Evolutionary conservation across 2,329 filamentous ascomycete species (phyloP).

Genomic region (Berkeleyomyces rouxiae): DNA sequence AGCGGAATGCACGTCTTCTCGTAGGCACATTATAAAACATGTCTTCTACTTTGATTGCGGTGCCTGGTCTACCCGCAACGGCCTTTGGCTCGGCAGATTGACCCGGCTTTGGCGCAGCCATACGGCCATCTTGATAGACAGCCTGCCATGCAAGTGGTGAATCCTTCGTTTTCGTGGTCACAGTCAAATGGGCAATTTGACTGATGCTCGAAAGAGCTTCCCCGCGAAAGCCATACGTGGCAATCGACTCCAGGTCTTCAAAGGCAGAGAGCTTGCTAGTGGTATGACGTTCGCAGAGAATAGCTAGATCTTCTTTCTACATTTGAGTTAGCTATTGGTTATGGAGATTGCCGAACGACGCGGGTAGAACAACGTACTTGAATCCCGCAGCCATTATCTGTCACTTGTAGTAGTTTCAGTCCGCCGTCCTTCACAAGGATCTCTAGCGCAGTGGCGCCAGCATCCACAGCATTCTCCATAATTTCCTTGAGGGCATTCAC

Average conservation of each 20-base stretch:
- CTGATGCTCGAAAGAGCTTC: conserved; percentile 95
- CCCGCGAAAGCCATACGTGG: conserved; percentile 93
- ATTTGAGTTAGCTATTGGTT: conserved; percentile 16
- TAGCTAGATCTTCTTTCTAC: conserved; percentile 76
- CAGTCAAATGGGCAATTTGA: conserved; percentile 87
- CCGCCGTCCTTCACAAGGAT: conserved; percentile 90
- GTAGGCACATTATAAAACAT: conserved; percentile 94
- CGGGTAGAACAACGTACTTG: conserved; percentile 41
- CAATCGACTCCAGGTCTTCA: conserved; percentile 77
- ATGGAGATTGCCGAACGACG: neutral
- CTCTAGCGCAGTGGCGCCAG: conserved; percentile 82
- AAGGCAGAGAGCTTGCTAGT: conserved; percentile 91
- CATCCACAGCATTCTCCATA: conserved; percentile 93
- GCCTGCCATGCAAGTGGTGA: conserved; percentile 84
- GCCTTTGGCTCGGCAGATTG: conserved; percentile 75
- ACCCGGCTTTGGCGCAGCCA: conserved; percentile 72
- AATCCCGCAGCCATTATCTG: conserved; percentile 92
- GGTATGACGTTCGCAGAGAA: conserved; percentile 89
- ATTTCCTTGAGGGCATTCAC: conserved; percentile 93
- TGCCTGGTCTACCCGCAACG: conserved; percentile 73
- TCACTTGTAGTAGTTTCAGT: conserved; percentile 87
- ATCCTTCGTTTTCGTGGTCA: conserved; percentile 83
- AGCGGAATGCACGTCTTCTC: conserved; percentile 75
- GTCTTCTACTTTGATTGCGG: conserved; percentile 92
- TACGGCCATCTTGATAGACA: conserved; percentile 67